Evolutionary conservation across 352 stramenopile species (phyloP), one percentile per base, ranked within the genome.

Genomic region (Thalassiosira oceanica): DNA sequence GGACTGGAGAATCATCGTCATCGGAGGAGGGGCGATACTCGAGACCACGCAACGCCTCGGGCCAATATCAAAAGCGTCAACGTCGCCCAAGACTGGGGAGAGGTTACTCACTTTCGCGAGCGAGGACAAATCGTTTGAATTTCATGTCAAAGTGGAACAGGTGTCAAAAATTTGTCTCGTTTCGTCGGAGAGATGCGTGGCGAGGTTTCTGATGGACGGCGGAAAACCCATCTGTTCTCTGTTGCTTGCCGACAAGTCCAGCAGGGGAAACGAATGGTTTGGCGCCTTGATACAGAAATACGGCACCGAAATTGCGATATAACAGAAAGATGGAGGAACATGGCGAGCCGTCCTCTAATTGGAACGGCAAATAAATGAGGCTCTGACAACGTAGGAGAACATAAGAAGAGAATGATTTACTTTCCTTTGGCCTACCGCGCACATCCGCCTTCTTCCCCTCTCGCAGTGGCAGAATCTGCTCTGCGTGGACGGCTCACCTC

Each of bases 21-120:
- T 90, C 39, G 83, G 79, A 0, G 86, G 86, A 63, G 83, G 80
- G 41, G 76, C 83, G 11, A 90, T 90, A 52, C 62, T 88, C 27
- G 83, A 90, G 80, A 83, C 79, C 1, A 88, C 77, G n/a, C 67
- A 64, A 3, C 39, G 44, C 28, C 43, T 90, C 1, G 83, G 83
- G 44, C 71, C 79, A 1, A 74, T 53, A 11, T 60, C 72, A 2
- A 77, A 81, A 58, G 35, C 81, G 21, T 71, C 31, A 15, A 63
- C 77, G 27, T 85, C 70, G 11, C 77, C 83, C 4, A 78, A 74
- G 61, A 81, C 74, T 15, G 77, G 74, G 18, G 63, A 74, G 20
- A 63, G 57, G 54, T 37, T 90, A 0, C 36, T 86, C 8, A 88
- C 83, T 11, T 81, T 90, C 56, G 77, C 83, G 28, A 76, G 67